Conservation (phyloP, 495 filamentous ascomycete species). For the Corynascus novoguineensis region DNA sequence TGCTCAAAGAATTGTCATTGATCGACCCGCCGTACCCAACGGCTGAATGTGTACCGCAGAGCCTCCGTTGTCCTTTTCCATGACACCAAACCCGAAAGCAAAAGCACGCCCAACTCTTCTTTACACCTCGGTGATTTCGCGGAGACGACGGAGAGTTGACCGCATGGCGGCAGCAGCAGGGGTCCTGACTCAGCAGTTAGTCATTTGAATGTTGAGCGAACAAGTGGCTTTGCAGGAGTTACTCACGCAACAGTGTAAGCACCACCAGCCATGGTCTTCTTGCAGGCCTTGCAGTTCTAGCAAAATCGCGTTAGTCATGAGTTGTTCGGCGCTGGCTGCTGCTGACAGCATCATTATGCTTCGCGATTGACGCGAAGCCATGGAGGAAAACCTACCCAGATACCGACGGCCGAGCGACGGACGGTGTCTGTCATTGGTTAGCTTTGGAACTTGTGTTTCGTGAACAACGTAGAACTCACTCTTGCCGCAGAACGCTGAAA, state of each 20-base stretch:
- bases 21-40: constrained; percentile 31
- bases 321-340: background rate
- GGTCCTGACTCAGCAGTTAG: constrained; percentile 55
- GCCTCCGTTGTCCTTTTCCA: constrained; percentile 35
- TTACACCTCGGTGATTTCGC: constrained; percentile 97
- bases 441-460: background rate
- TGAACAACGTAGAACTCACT: constrained; percentile 21
- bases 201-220: background rate
- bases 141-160: constrained; percentile 94
- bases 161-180: constrained; percentile 93
- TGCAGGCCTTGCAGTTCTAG: constrained; percentile 74
- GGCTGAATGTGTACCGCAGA: constrained; percentile 32
- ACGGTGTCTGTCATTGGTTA: constrained; percentile 51
- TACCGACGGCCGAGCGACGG: constrained; percentile 86
- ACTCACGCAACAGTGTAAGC: constrained; percentile 97
- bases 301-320: constrained; percentile 4
- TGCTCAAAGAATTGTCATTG: constrained; percentile 36
- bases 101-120: constrained; percentile 23
- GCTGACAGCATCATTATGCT: background rate
- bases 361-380: background rate
- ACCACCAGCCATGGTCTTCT: constrained; percentile 92
- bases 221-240: background rate
- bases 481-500: constrained; percentile 84
- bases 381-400: constrained; percentile 55
- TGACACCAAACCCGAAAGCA: constrained; percentile 36